Base-by-base conservation (phyloP, 768 basidiomycete species). In the Boletales sp. region DNA sequence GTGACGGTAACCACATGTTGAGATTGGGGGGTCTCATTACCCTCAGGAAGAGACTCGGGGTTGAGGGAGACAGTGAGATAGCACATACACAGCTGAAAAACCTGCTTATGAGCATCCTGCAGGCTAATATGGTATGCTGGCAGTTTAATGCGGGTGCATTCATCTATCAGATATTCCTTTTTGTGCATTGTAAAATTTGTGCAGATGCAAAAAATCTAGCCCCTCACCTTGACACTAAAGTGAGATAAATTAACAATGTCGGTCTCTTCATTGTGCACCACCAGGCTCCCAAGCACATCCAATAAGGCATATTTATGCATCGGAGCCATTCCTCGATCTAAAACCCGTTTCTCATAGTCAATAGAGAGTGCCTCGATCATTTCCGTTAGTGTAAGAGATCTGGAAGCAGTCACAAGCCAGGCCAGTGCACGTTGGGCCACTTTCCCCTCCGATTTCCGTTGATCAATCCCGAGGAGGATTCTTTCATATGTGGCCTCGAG, bases 401-500 rank as follows among this genome's bases (percentile, higher is more conserved):
- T 34, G n/a, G 55, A 25, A n/a, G 42, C 49, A 13, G 42, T 35
- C 1, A 50, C 35, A 9, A 50, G 37, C 49, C 49, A 50, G 2
- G 35, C 12, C 5, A 50, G 31, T 3, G 42, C 42, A 10, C 49
- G 42, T 31, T 14, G 18, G 11, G 35, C 49, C 9, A 50, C 5
- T 19, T 25, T 12, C 13, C 42, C 19, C 18, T 50, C 41, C 2
- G 17, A 25, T 7, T 6, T 9, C 5, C 3, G 3, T 11, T 14
- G 14, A 17, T 44, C 30, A 11, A 44, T 44, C 15, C 4, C 12
- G 2, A 5, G 11, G 10, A 50, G 49, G 4, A 50, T 50, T 18
- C 49, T 19, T 31, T 50, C 49, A 17, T 50, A 50, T 2, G 44
- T 50, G 14, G 31, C 49, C 5, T 50, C 19, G 6, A 50, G 49